Evolutionary conservation across 2,329 filamentous ascomycete genomes (phyloP).

Genomic region (Colletotrichum tanaceti): DNA sequence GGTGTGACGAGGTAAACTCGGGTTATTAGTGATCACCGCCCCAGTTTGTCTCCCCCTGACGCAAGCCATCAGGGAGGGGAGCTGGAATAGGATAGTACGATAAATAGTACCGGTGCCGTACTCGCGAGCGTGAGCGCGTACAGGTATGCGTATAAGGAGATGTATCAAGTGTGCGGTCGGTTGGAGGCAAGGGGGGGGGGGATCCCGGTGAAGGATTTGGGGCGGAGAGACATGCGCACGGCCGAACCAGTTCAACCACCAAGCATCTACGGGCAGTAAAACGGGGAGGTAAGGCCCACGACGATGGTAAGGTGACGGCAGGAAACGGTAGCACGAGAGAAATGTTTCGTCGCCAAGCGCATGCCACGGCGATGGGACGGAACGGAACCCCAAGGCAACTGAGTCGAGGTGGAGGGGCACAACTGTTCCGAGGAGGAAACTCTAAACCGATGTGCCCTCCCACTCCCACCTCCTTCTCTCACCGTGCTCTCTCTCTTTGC

Average conservation of each 20-base stretch:
- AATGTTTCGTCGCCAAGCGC: conserved; percentile 33
- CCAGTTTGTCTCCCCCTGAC: not conserved
- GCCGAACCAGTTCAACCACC: not conserved
- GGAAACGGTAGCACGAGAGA: conserved; percentile 25
- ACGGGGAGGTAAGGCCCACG: not conserved
- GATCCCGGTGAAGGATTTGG: conserved; percentile 16
- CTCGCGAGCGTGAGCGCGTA: not conserved
- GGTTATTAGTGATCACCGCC: not conserved
- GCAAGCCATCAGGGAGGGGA: conserved; percentile 20
- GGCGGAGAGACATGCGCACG: conserved; percentile 5
- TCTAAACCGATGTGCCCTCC: conserved; percentile 25
- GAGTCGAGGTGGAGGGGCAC: conserved; percentile 38
- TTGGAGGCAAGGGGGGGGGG: conserved; percentile 26
- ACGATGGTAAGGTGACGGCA: conserved; percentile 9
- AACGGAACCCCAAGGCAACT: conserved; percentile 2
- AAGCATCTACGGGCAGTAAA: not conserved
- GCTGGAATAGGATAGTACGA: not conserved
- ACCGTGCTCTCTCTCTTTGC: not conserved
- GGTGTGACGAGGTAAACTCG: conserved; percentile 1
- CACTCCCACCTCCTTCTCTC: conserved; percentile 3
- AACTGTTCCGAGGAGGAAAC: conserved; percentile 34
- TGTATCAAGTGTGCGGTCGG: not conserved
- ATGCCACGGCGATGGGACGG: conserved; percentile 33
- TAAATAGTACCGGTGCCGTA: conserved; percentile 26
- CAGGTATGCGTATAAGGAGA: not conserved